Evolutionary conservation across 169 alveolate genomes (phyloP), one percentile per base, ranked within the genome.

Genomic region (Blepharisma undulans): DNA sequence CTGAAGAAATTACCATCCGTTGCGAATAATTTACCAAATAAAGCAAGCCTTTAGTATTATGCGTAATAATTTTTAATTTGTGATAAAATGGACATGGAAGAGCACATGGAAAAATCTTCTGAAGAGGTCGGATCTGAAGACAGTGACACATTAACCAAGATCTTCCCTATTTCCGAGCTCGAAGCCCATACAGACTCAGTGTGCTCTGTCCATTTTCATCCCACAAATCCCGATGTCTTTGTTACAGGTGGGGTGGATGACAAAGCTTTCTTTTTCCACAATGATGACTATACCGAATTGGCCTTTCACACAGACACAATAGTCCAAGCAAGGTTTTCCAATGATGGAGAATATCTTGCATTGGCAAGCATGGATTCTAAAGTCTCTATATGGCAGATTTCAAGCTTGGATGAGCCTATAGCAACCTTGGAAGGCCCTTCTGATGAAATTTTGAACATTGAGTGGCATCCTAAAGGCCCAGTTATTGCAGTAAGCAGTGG

Each of bases 191-290:
- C 34, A 60, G 91, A 86, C 85, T 71, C 84, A 29, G 91, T 86
- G 2, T 71, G 80, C 84, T 30, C 76, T 29, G 84, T 86, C 27
- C 22, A 30, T 22, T 30, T 60, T 25, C 91, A 86, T 72, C 91
- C 91, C 22, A 60, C 60, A 4, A 27, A n/a, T 32, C 36, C 84
- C 0, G 91, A 86, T 6, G 29, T 30, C 16, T 61, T 66, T 72
- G 33, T 48, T 25, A 66, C 84, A 66, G 91, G 91, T 3, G 91
- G 91, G 22, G 66, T 72, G 22, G 91, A 86, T 48, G 91, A 86
- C n/a, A 86, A 22, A 5, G 80, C 84, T 18, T 86, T 71, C 72
- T 36, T 86, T n/a, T 30, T 29, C 8, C 32, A 27, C 8, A 30
- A 36, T 25, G 84, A 86, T 29, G 34, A 60, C 25, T 86, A 21